These are phyloP conservation scores for Aspergillus leporis DNA, from an alignment of 495 filamentous ascomycete genomes.

Conservation along the genomic window DNA sequence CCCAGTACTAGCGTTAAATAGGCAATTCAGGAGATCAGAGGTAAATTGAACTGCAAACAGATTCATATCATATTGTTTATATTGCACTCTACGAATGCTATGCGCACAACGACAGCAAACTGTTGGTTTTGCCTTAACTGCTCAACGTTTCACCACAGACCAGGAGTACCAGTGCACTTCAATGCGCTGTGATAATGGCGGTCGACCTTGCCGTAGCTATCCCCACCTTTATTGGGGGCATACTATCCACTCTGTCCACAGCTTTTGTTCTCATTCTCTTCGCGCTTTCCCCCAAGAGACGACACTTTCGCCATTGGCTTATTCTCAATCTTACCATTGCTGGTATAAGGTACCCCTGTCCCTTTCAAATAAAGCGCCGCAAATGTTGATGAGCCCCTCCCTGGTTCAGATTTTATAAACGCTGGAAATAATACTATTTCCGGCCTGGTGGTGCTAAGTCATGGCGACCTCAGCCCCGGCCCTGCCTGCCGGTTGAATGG, in stretches of 20 bases:
- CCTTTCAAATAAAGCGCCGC: background rate
- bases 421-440: background rate
- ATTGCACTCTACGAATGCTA: too few species aligned
- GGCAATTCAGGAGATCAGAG: too few species aligned
- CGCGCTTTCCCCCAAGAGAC: background rate
- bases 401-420: background rate
- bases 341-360: background rate
- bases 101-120: too few species aligned
- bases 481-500: background rate
- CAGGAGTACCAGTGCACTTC: too few species aligned
- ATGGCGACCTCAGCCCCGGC: background rate
- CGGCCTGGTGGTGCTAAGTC: background rate
- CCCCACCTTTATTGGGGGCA: background rate
- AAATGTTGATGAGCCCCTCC: background rate
- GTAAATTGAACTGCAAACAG: too few species aligned
- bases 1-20: too few species aligned
- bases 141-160: too few species aligned
- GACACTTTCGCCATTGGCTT: background rate
- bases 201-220: background rate
- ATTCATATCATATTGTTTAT: too few species aligned
- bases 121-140: too few species aligned
- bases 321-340: slow-evolving; percentile 2
- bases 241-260: background rate
- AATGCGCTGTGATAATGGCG: background rate
- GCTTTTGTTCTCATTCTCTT: background rate